A percentile compares a stretch with the other conserved stretches of the same genome.
Conservation (phyloP, 805 yeast genomes). For the Monosporozyma yasuniensis region DNA sequence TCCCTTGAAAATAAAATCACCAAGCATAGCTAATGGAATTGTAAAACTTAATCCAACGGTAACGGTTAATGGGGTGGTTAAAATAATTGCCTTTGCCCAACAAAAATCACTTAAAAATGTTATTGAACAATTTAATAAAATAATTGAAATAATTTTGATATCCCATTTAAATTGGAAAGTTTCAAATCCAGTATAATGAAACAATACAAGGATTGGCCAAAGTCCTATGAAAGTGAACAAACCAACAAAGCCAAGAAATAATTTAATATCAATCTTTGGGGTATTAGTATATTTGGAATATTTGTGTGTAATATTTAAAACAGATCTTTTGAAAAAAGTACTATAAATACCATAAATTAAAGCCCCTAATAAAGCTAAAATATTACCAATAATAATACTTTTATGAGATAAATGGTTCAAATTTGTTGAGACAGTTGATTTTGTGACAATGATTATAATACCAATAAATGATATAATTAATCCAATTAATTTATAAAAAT, state of each 20-base stretch:
- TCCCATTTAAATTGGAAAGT: conserved; percentile 55
- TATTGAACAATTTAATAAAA: conserved; percentile 54
- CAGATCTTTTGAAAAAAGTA: conserved; percentile 63
- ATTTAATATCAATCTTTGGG: conserved; percentile 53
- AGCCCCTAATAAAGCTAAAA: conserved; percentile 73
- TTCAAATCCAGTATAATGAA: conserved; percentile 56
- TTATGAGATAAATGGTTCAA: conserved; percentile 13
- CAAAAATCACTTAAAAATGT: conserved; percentile 79
- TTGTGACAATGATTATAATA: conserved; percentile 57
- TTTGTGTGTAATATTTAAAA: conserved; percentile 26
- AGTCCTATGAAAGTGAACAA: conserved; percentile 56
- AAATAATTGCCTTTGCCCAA: conserved; percentile 87
- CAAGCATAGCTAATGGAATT: conserved; percentile 87
- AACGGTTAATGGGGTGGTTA: conserved; percentile 86
- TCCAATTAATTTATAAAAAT: conserved; percentile 53
- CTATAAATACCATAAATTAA: conserved; percentile 80
- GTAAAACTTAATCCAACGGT: conserved; percentile 90
- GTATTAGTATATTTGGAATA: conserved; percentile 40
- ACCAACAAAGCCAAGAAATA: conserved; percentile 91
- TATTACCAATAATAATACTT: conserved; percentile 51
- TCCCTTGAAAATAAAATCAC: conserved; percentile 64
- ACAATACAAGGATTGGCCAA: conserved; percentile 68
- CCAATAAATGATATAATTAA: conserved; percentile 63
- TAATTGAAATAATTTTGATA: conserved; percentile 35
- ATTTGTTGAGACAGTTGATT: conserved; percentile 13